Evolutionary conservation across 148 eudicot genomes (phyloP), one percentile per base, ranked within the genome.

Genomic region (Camellia lanceoleosa): DNA sequence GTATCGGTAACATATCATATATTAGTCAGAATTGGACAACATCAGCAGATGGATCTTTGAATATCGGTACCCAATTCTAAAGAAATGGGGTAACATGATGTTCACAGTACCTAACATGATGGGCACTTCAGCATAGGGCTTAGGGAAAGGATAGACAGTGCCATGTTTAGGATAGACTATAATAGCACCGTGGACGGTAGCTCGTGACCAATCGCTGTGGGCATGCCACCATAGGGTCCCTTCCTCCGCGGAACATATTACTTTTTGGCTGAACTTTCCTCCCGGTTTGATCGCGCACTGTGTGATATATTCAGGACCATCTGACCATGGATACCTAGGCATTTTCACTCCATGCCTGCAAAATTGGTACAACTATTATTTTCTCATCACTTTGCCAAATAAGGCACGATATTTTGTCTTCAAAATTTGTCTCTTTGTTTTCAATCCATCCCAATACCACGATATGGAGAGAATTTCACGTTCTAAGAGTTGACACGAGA

Each of bases 191-290:
- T 79, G 75, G 16, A 79, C 81, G 0, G 81, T 79, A 30, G 81
- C 76, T 5, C 81, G 68, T 60, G 81, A 54, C 80, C 80, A 78
- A 3, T 56, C 80, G 14, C 74, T 78, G 15, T 78, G 80, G 42
- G 73, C 74, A 4, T 79, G 81, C 81, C 81, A 79, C 76, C 81
- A 79, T 11, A 79, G 8, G 5, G 81, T 79, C n/a, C 81, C 81
- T 71, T 79, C 81, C 14, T 79, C 81, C 5, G 59, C 61, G 6
- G 81, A 79, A 10, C 70, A 30, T 20, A 79, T 13, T 1, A 79
- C 13, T 7, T 71, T 71, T 5, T 79, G 81, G 5, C 69, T 71
- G 13, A 79, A 79, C 16, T 69, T 79, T 47, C 6, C 59, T 20
- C 75, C 81, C 5, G 76, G 68, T 47, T 71, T 1, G 19, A 79